Evolutionary conservation across 768 basidiomycete genomes (phyloP), one percentile per base, ranked within the genome.

Genomic region (Chalciporus pseudorubinellus): DNA sequence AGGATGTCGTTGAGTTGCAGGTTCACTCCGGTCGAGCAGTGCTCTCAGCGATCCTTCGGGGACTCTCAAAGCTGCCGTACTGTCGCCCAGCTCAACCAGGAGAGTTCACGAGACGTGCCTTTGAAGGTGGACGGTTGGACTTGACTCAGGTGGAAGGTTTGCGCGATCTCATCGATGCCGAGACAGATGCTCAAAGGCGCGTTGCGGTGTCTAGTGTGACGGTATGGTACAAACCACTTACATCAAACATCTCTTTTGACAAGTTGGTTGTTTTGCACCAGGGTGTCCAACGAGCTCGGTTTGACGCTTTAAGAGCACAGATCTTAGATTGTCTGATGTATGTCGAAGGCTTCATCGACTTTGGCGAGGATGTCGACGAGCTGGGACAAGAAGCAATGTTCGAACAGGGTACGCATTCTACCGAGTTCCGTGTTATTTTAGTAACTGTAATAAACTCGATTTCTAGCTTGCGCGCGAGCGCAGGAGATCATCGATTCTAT

Each of bases 281-380:
- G 90, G 93, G 93, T 33, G 64, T 71, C 16, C 77, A 80, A 26
- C 74, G 80, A 44, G 71, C 72, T 10, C 77, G 78, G 44, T 87
- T 87, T 53, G 84, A 89, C 43, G 63, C 76, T 5, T 68, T 95
- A 44, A 74, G 93, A 47, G 67, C 68, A 7, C 77, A 82, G 12
- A 84, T 91, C 16, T 79, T 95, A 20, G 74, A 79, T 24, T 87
- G 85, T 44, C 78, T 92, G 19, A 84, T 93, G 11, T 78, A 84
- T 55, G 75, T 92, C 4, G 94, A 97, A 68, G 94, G 93, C 1
- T 70, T 95, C 18, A 94, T 97, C 48, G 93, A 95, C 66, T 97
- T 95, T 67, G 91, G 91, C 6, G 93, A 97, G 70, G 89, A 86
- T 24, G 62, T 70, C 13, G 93, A 95, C 61, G 89, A 91, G 31